Evolutionary conservation across 352 stramenopile species (phyloP), one percentile per base, ranked within the genome.

Genomic region (Globisporangium uncinulatum): DNA sequence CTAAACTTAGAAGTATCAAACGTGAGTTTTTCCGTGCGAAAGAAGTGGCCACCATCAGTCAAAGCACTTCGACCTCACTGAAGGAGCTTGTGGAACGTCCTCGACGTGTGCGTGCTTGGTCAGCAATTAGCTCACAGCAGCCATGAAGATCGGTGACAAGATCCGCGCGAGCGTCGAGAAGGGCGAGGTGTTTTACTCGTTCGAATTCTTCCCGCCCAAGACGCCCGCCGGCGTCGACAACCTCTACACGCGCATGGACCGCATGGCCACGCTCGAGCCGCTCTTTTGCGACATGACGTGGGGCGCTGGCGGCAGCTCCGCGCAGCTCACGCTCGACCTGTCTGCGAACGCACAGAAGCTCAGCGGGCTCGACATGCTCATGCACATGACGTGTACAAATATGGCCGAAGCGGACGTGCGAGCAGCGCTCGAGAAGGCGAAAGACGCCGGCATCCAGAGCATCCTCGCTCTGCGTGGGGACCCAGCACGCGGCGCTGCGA

Each of bases 261-360:
- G 94, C 55, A 98, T 99, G 95, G 91, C 88, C 24, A 71, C 77
- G 54, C 72, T 97, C 48, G 88, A 97, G 62, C 96, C 96, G 47
- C 82, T 99, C 8, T 99, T 99, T 73, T 97, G 93, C 20, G 97
- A 99, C 71, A 97, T 99, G 79, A 99, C 97, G 41, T 99, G 97
- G 97, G 97, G 97, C 60, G 97, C 97, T 51, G 97, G 97, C 54
- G 97, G 97, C 57, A 98, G 83, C 57, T 99, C 93, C 32, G 92
- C 94, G 41, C 87, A 98, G 49, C 85, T 99, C 45, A 99, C 96
- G 46, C 76, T 99, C 44, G 89, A 99, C 43, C 82, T 99, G 20
- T 90, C 82, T 63, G 75, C 80, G 39, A 96, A 97, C 59, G 86
- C 90, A 19, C 88, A 97, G 71, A 96, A 94, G 61, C 94, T 97